Conservation (phyloP, 495 filamentous ascomycete species). For the Alectoria sarmentosa region DNA sequence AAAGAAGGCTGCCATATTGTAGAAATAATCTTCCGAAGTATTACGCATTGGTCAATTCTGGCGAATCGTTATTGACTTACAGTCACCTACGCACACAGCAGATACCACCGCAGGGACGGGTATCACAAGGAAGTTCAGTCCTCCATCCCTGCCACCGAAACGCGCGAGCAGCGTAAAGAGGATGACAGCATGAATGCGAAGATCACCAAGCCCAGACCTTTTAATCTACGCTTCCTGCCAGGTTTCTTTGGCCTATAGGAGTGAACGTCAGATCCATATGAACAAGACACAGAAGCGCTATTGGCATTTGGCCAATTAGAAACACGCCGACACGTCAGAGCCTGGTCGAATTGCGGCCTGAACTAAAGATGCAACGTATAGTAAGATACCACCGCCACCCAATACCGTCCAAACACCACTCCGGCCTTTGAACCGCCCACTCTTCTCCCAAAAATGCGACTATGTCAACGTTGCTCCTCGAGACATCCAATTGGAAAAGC, state of each 20-base stretch:
- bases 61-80: slow-evolving; percentile 17
- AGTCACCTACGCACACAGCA: slow-evolving; percentile 16
- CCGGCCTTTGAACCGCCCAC: slow-evolving; percentile 30
- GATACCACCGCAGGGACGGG: slow-evolving; percentile 5
- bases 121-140: too few relatives aligned
- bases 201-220: too few relatives aligned
- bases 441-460: slow-evolving; percentile 28
- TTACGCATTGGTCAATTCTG: too few relatives aligned
- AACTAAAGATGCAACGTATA: neutral
- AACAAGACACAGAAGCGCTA: neutral
- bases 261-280: neutral
- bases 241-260: too few relatives aligned
- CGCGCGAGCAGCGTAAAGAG: too few relatives aligned
- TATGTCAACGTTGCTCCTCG: slow-evolving; percentile 30
- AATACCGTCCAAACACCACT: slow-evolving; percentile 27
- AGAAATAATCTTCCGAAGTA: neutral
- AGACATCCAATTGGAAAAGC: slow-evolving; percentile 25
- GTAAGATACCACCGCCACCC: slow-evolving; percentile 37
- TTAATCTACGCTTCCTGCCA: too few relatives aligned
- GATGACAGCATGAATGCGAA: too few relatives aligned
- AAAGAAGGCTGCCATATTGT: slow-evolving; percentile 22
- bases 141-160: too few relatives aligned
- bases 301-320: neutral
- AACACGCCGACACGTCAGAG: neutral
- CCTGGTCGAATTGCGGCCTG: too few relatives aligned